A percentile compares a stretch with the other conserved stretches of the same genome.
These are phyloP conservation scores for Colletotrichum camelliae DNA, from an alignment of 2,329 filamentous ascomycete genomes.

Conservation along the genomic window DNA sequence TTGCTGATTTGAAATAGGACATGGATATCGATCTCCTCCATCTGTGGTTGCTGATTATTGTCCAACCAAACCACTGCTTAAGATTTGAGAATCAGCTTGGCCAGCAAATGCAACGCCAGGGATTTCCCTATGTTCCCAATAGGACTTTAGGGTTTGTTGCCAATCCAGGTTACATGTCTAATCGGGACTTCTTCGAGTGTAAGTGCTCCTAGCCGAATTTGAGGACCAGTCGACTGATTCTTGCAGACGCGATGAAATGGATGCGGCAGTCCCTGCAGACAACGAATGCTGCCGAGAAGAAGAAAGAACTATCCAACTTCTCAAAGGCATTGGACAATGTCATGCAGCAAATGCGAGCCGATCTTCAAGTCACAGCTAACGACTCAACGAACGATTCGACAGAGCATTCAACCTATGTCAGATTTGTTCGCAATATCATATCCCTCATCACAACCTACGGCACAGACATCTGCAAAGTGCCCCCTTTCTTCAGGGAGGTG, in stretches of 20 bases:
- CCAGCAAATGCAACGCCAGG: slow-evolving; percentile 46
- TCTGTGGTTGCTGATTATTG: slow-evolving; percentile 58
- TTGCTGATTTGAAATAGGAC: slow-evolving; percentile 30
- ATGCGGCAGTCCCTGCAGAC: slow-evolving; percentile 56
- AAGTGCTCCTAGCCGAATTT: slow-evolving; percentile 20
- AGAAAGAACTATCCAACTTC: slow-evolving; percentile 44
- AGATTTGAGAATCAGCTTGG: slow-evolving; percentile 57
- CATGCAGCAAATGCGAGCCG: slow-evolving; percentile 61
- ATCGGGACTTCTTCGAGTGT: slow-evolving; percentile 55
- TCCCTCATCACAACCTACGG: slow-evolving; percentile 60
- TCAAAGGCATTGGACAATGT: slow-evolving; percentile 46
- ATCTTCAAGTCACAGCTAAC: slow-evolving; percentile 45
- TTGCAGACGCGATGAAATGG: slow-evolving; percentile 43
- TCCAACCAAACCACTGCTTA: slow-evolving; percentile 52
- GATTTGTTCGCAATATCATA: slow-evolving; percentile 58
- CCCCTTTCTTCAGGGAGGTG: slow-evolving; percentile 62
- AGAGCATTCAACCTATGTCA: slow-evolving; percentile 53
- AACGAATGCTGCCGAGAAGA: slow-evolving; percentile 38
- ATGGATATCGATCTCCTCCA: slow-evolving; percentile 50
- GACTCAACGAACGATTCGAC: slow-evolving; percentile 25
- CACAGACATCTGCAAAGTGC: slow-evolving; percentile 57
- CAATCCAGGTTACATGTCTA: slow-evolving; percentile 53
- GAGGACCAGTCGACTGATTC: neutral
- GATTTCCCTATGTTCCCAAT: slow-evolving; percentile 48
- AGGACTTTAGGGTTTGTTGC: slow-evolving; percentile 39